Evolutionary conservation across 441 rosid genomes (phyloP), one percentile per base, ranked within the genome.

Genomic region (Geranium incanum): DNA sequence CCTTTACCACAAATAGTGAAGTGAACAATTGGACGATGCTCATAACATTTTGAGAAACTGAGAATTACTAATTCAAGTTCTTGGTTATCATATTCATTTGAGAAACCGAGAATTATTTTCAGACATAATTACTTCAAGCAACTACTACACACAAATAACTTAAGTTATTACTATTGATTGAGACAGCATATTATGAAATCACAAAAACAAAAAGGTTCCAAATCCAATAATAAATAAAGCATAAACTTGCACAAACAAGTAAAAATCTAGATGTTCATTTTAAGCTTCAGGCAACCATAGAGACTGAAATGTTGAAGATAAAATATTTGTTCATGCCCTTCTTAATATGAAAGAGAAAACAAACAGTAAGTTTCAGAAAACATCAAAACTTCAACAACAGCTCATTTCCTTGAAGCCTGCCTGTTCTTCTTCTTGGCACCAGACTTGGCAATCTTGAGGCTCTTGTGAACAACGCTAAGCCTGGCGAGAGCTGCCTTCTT

Each of bases 401-500:
- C 74, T 84, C 84, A 82, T 72, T 82, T 84, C 70, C 78, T 68
- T 43, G 70, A 68, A n/a, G 86, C 86, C 75, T 92, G 99, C 67
- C 99, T 88, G 81, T 84, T 92, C 80, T 85, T 88, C 83, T 88
- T 90, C 95, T 88, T 89, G 70, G 83, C 92, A 70, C 97, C 98
- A 57, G 96, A 90, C 72, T 89, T 95, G 41, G 95, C 79, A 18
- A 89, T 92, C 78, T 84, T 88, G 43, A 92, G 84, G 67, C 98
- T 85, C 69, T 84, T 85, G 81, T 88, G 84, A 68, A 90, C 91
- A 0, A 76, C 96, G 38, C 90, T 88, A 78, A 95, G 82, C 83
- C 97, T 86, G 66, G 98, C 96, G 68, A 92, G 98, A 45, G 99
- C 97, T 19, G 96, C 95, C 21, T 82, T 88, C 83, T 84, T 95